These are phyloP conservation scores for Chalciporus sphaerocephalus DNA, from an alignment of 768 basidiomycete species.

Conservation along the genomic window DNA sequence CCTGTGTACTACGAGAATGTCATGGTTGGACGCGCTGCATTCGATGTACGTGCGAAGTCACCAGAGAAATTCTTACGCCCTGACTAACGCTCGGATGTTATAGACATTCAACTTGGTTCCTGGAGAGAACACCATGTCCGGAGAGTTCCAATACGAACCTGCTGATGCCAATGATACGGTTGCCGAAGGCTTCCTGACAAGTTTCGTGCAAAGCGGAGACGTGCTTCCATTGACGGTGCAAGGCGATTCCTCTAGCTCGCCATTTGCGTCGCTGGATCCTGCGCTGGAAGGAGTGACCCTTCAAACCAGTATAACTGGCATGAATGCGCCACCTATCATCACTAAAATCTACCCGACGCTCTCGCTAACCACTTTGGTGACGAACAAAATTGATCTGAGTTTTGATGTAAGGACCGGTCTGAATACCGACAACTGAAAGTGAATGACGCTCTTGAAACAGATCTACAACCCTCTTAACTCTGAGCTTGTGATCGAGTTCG, in stretches of 20 bases:
- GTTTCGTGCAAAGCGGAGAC: slow-evolving; percentile 53
- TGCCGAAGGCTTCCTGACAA: slow-evolving; percentile 56
- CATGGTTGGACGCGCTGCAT: slow-evolving; percentile 54
- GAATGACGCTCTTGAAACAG: slow-evolving; percentile 23
- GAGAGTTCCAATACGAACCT: slow-evolving; percentile 69
- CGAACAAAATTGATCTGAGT: slow-evolving; percentile 49
- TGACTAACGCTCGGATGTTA: background rate
- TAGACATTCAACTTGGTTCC: slow-evolving; percentile 57
- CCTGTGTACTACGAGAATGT: slow-evolving; percentile 54
- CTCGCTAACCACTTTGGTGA: slow-evolving; percentile 43
- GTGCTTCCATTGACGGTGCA: slow-evolving; percentile 49
- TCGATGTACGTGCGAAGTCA: slow-evolving; percentile 40
- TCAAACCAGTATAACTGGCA: slow-evolving; percentile 43
- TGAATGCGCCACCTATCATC: slow-evolving; percentile 55
- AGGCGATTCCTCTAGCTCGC: slow-evolving; percentile 57
- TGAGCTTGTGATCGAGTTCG: slow-evolving; percentile 51
- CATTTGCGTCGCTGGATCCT: slow-evolving; percentile 54
- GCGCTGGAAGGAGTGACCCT: slow-evolving; percentile 54
- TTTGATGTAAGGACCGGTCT: slow-evolving; percentile 45
- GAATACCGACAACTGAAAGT: background rate
- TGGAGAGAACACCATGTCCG: slow-evolving; percentile 46
- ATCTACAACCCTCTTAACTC: slow-evolving; percentile 55
- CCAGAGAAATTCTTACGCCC: background rate
- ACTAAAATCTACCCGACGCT: slow-evolving; percentile 53
- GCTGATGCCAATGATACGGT: slow-evolving; percentile 60